Percentiles rank a stretch among this genome's conserved stretches.
These are phyloP conservation scores for Ilyonectria destructans DNA, from an alignment of 2,329 filamentous ascomycete genomes.

Conservation along the genomic window DNA sequence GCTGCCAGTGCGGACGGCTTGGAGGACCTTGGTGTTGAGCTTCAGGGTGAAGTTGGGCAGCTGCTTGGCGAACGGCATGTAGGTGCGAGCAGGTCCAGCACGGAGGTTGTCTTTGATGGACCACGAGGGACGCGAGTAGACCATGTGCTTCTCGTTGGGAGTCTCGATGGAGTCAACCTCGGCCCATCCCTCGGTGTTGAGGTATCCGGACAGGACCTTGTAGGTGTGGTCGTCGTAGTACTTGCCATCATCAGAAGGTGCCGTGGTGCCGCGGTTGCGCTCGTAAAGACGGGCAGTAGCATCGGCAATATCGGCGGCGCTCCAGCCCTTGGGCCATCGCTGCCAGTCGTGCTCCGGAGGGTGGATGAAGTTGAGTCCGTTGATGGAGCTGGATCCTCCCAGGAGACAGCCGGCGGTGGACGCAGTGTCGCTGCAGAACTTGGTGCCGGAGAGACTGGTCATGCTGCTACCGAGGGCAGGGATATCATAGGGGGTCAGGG, in stretches of 20 bases:
- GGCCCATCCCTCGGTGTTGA: conserved; percentile 74
- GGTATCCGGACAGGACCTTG: conserved; percentile 72
- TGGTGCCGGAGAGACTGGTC: conserved; percentile 42
- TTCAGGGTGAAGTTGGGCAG: conserved; percentile 78
- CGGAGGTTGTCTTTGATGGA: conserved; percentile 79
- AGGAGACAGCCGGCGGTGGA: conserved; percentile 47
- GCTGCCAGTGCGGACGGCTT: conserved; percentile 74
- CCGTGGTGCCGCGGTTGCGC: conserved; percentile 72
- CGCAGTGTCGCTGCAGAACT: conserved; percentile 48
- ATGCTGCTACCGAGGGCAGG: conserved; percentile 47
- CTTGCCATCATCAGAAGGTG: conserved; percentile 77
- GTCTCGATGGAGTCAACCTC: conserved; percentile 75
- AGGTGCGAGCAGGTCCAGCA: conserved; percentile 80
- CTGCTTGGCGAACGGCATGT: conserved; percentile 74
- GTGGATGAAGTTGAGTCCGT: conserved; percentile 49
- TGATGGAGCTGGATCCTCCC: conserved; percentile 49
- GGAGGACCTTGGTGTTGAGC: conserved; percentile 76
- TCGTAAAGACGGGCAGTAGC: conserved; percentile 48
- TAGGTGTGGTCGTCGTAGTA: conserved; percentile 78
- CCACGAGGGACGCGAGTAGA: conserved; percentile 77
- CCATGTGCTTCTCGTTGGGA: conserved; percentile 76
- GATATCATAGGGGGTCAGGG: conserved; percentile 45
- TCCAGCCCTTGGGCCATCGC: conserved; percentile 47
- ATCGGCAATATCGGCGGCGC: conserved; percentile 41
- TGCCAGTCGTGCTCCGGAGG: conserved; percentile 46